Evolutionary conservation across 2,329 filamentous ascomycete genomes (phyloP).

Genomic region (Fusarium illudens): DNA sequence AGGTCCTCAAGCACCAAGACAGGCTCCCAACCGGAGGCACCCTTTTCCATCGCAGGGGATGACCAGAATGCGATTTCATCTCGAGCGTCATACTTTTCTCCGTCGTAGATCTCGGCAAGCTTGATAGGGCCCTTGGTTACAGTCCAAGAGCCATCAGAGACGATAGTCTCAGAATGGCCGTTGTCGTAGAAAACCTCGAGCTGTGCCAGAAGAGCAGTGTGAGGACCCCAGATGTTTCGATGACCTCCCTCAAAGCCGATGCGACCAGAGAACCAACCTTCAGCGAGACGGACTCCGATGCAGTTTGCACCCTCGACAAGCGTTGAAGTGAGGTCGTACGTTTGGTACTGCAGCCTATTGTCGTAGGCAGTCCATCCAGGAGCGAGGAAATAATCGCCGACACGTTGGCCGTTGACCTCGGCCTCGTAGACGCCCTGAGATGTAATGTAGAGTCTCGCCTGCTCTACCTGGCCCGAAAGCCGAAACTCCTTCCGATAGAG

Average conservation of each 20-base stretch:
- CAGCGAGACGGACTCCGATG: slow-evolving; percentile 52
- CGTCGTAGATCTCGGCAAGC: slow-evolving; percentile 58
- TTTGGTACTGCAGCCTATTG: slow-evolving; percentile 58
- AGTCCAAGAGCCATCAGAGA: slow-evolving; percentile 51
- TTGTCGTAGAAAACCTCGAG: not conserved
- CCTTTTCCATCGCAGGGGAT: slow-evolving; percentile 35
- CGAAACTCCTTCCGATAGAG: slow-evolving; percentile 19
- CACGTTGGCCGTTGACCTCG: slow-evolving; percentile 53
- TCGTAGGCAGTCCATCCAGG: slow-evolving; percentile 62
- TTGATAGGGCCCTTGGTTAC: slow-evolving; percentile 45
- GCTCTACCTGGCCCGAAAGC: not conserved
- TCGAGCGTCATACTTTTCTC: slow-evolving; percentile 57
- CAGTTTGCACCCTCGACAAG: slow-evolving; percentile 37
- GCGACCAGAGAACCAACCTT: slow-evolving; percentile 42
- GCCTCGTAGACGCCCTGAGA: slow-evolving; percentile 56
- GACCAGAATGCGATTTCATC: slow-evolving; percentile 43
- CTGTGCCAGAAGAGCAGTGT: slow-evolving; percentile 8
- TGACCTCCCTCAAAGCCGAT: slow-evolving; percentile 34
- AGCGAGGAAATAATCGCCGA: slow-evolving; percentile 53
- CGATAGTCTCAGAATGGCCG: not conserved
- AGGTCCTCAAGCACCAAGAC: slow-evolving; percentile 10
- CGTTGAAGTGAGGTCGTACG: slow-evolving; percentile 56
- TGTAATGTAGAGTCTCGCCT: slow-evolving; percentile 55
- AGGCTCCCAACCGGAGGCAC: not conserved
- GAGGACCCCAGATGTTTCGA: slow-evolving; percentile 19